A percentile compares a stretch with the other conserved stretches of the same genome.
phyloP scores from a whole-genome alignment of 352 stramenopile genomes.

The Saprolegnia parasitica region DNA sequence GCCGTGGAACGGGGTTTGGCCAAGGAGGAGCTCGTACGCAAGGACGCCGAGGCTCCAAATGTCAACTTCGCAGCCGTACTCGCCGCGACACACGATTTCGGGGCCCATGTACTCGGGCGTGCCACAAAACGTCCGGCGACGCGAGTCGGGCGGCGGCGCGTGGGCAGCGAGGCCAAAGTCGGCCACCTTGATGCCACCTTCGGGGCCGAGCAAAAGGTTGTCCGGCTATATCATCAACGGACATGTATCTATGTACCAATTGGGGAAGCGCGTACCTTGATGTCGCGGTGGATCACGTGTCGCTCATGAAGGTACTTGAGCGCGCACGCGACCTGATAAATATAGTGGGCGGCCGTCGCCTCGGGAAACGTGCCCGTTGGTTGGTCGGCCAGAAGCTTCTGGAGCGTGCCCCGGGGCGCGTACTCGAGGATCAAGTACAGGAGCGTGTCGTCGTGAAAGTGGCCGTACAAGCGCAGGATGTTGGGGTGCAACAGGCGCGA shows the following conservation, averaged over 20 bases:
- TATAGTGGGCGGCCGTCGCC: constrained; percentile 52
- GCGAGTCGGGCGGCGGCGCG: constrained; percentile 51
- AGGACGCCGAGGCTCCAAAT: constrained; percentile 82
- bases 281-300: constrained; percentile 82
- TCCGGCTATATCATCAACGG: constrained; percentile 44
- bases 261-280: constrained; percentile 52
- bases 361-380: constrained; percentile 30
- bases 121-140: constrained; percentile 72
- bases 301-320: constrained; percentile 72
- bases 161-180: constrained; percentile 86
- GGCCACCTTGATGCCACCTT: constrained; percentile 77
- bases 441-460: constrained; percentile 97
- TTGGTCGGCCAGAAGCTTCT: constrained; percentile 91
- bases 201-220: constrained; percentile 71
- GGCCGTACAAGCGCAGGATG: constrained; percentile 97
- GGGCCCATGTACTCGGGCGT: constrained; percentile 84
- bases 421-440: constrained; percentile 99
- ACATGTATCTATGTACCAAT: too few species aligned
- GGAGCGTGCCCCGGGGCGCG: constrained; percentile 95
- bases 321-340: constrained; percentile 72
- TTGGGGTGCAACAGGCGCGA: constrained; percentile 96
- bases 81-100: constrained; percentile 62
- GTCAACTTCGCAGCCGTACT: constrained; percentile 67
- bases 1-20: constrained; percentile 70
- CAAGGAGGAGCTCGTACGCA: constrained; percentile 74